Evolutionary conservation across 2,329 filamentous ascomycete genomes (phyloP).

Genomic region (Xylariaceae sp.): DNA sequence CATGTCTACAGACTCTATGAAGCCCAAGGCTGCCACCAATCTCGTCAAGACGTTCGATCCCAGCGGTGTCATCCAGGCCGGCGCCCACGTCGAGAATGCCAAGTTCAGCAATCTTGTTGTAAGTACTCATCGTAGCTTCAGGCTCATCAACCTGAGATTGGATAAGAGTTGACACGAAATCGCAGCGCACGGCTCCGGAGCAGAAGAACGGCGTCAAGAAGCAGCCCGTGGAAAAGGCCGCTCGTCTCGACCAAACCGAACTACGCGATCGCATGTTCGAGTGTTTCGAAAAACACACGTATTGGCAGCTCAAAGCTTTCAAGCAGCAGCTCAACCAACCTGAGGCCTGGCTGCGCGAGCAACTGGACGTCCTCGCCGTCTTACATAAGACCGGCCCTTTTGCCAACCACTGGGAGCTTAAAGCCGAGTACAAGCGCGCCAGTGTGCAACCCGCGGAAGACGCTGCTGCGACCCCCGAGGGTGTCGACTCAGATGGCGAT

Average conservation of each 20-base stretch:
- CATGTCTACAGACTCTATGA: constrained; percentile 56
- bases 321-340: constrained; percentile 77
- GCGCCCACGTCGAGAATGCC: constrained; percentile 45
- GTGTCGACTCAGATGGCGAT: constrained; percentile 58
- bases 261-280: constrained; percentile 80
- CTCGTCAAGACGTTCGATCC: constrained; percentile 40
- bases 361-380: constrained; percentile 76
- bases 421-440: constrained; percentile 60
- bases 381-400: constrained; percentile 80
- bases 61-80: constrained; percentile 54
- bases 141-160: constrained; percentile 4
- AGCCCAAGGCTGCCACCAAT: constrained; percentile 54
- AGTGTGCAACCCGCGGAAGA: constrained; percentile 51
- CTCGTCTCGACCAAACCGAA: constrained; percentile 84
- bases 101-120: constrained; percentile 55
- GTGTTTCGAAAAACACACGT: constrained; percentile 80
- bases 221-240: constrained; percentile 47
- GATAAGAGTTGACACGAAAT: neutral
- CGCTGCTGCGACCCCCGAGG: constrained; percentile 41
- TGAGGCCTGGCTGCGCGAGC: constrained; percentile 86
- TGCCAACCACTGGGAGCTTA: constrained; percentile 80
- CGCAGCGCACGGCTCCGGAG: constrained; percentile 31
- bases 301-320: constrained; percentile 90
- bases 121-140: constrained; percentile 30
- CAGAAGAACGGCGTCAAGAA: constrained; percentile 67